Conservation (phyloP, 2,329 filamentous ascomycete species). For the Aspergillus hiratsukae region DNA sequence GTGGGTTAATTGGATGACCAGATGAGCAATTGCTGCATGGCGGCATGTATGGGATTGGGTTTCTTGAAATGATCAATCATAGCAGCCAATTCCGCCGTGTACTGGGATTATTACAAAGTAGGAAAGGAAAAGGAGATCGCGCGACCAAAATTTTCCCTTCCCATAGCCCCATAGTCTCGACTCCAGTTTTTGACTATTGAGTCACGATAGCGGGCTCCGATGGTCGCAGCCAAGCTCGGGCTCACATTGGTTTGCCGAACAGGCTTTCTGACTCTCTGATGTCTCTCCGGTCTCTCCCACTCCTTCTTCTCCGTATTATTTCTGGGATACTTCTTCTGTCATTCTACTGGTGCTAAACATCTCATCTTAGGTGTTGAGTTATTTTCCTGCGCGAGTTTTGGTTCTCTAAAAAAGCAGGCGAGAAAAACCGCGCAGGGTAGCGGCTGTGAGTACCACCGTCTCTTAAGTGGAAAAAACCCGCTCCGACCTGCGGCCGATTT, state of each 20-base stretch:
- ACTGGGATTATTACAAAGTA: background rate
- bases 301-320: background rate
- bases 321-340: background rate
- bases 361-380: background rate
- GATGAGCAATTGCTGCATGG: background rate
- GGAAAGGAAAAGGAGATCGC: background rate
- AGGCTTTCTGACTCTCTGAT: conserved; percentile 7
- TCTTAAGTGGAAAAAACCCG: conserved; percentile 7
- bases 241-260: background rate
- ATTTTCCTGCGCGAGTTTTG: background rate
- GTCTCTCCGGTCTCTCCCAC: conserved; percentile 7
- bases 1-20: conserved; percentile 7
- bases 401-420: background rate
- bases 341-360: background rate
- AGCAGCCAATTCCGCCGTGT: background rate
- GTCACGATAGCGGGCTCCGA: conserved; percentile 14
- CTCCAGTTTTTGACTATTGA: conserved; percentile 7
- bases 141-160: background rate
- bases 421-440: conserved; percentile 17
- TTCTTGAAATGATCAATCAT: background rate
- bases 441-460: conserved; percentile 12
- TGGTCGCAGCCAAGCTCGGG: conserved; percentile 14
- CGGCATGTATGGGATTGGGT: conserved; percentile 6
- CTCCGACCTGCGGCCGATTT: conserved; percentile 23
- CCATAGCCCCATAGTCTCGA: background rate